Percentiles rank a stretch among this genome's conserved stretches.
Conservation (phyloP, 495 filamentous ascomycete species). For the Xylaria flabelliformis region DNA sequence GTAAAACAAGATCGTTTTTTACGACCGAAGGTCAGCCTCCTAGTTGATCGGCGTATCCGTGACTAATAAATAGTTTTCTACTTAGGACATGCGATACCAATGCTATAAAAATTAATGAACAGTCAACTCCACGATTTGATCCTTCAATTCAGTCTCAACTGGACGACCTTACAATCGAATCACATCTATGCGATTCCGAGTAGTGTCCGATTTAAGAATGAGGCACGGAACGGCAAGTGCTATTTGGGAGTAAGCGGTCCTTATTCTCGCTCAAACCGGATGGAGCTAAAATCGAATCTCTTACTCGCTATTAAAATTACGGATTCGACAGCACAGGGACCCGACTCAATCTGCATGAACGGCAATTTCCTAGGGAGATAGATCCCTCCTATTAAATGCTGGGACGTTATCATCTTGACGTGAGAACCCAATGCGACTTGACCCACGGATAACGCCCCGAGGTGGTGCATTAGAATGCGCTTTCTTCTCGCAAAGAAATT, state of each 20-base stretch:
- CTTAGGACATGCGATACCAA: not conserved
- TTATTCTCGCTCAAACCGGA: not conserved
- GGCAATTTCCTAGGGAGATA: not conserved
- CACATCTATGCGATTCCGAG: not conserved
- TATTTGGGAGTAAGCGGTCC: not conserved
- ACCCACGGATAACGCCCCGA: not conserved
- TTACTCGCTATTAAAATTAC: constrained; percentile 4
- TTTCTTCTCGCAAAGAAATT: not conserved
- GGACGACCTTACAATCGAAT: not conserved
- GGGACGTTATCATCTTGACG: not conserved
- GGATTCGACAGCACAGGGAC: not conserved
- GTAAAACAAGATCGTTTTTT: not conserved
- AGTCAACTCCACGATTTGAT: not conserved
- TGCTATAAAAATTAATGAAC: not conserved
- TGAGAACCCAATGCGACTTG: not conserved
- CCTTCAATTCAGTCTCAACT: not conserved
- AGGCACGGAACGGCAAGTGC: not conserved
- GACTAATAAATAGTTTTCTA: not conserved
- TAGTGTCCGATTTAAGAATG: not conserved
- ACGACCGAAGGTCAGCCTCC: not conserved
- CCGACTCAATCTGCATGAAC: constrained; percentile 4
- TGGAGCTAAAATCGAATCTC: not conserved
- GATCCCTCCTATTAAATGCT: constrained; percentile 2
- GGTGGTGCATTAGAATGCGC: not conserved
- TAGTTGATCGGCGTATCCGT: not conserved